Evolutionary conservation across 495 filamentous ascomycete genomes (phyloP).

Genomic region (Chaetomium fimeti): DNA sequence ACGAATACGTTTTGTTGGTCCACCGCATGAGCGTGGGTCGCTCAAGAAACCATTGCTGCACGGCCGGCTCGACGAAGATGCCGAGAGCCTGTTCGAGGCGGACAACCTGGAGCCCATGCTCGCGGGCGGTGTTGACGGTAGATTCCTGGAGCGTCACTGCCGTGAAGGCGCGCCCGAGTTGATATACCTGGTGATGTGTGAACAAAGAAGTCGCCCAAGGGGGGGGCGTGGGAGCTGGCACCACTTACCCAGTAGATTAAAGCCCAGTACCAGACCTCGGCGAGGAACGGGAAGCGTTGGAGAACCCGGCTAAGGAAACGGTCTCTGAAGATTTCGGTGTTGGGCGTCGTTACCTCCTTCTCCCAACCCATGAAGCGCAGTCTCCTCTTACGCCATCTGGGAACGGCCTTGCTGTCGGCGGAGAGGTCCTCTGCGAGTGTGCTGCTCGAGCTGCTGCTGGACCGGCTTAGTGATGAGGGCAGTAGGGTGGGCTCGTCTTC

Average conservation of each 20-base stretch:
- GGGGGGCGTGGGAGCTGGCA: constrained; percentile 28
- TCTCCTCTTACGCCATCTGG: constrained; percentile 25
- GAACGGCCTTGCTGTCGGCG: not conserved
- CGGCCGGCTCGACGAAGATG: constrained; percentile 59
- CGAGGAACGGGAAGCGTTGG: constrained; percentile 68
- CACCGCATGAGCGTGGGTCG: constrained; percentile 32
- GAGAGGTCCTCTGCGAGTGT: constrained; percentile 24
- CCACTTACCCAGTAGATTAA: constrained; percentile 64
- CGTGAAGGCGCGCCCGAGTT: constrained; percentile 47
- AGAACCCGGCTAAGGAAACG: constrained; percentile 52
- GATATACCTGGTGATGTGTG: constrained; percentile 30
- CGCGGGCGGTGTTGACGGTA: constrained; percentile 47
- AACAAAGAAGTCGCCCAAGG: not conserved
- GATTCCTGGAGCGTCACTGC: constrained; percentile 58
- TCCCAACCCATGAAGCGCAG: constrained; percentile 31
- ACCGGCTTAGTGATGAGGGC: constrained; percentile 13
- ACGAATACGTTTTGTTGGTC: constrained; percentile 69
- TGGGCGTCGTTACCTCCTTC: constrained; percentile 30
- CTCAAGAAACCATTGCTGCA: constrained; percentile 56
- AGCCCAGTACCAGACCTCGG: constrained; percentile 82
- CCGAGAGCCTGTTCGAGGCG: constrained; percentile 64
- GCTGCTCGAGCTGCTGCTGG: constrained; percentile 28
- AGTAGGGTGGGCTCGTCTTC: constrained; percentile 8
- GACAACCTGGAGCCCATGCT: constrained; percentile 57
- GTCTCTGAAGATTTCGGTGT: constrained; percentile 33